Evolutionary conservation across 2,329 filamentous ascomycete species (phyloP), one percentile per base, ranked within the genome.

Genomic region (Pezicula carpinea): DNA sequence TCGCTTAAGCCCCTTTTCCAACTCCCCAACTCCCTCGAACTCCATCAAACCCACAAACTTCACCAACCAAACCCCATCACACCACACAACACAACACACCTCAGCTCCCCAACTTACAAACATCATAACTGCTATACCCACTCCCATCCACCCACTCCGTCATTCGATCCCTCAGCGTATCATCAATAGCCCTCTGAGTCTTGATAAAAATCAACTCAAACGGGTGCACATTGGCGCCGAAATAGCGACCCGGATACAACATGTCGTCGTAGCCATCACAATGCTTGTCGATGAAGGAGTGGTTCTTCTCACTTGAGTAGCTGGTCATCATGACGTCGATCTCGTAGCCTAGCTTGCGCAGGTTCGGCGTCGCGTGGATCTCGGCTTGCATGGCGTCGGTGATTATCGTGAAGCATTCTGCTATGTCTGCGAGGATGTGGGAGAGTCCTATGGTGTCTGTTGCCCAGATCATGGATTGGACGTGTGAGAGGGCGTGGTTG

Each of bases 381-480:
- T 48, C 42, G 19, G 32, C 41, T 21, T 23, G 22, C 38, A 11
- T 26, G 22, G n/a, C 22, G 14, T 19, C 18, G 10, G 21, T 14
- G 14, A 26, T 22, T 5, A 23, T 18, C 10, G 10, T 21, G 15
- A 38, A 38, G 35, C 35, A 38, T 5, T 14, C 18, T 17, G 17
- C 14, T 11, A 38, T 38, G 8, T 15, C 15, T 6, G 17, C 17
- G 3, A 56, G 44, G 18, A 56, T 48, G 18, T 41, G 40, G 29
- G 47, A 46, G 26, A 55, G 43, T 14, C 54, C 54, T 3, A 40
- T 26, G 13, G 34, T 23, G 31, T 57, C 54, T 5, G 49, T 52
- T 13, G 54, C 54, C 44, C 51, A 54, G 43, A 56, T 54, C 54
- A 56, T 56, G 39, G 54, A 57, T 43, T 57, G 53, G n/a, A 57